Percentiles rank a stretch among this genome's conserved stretches.
Evolutionary conservation across 2,329 filamentous ascomycete genomes (phyloP).

Genomic region (Alternaria atra): DNA sequence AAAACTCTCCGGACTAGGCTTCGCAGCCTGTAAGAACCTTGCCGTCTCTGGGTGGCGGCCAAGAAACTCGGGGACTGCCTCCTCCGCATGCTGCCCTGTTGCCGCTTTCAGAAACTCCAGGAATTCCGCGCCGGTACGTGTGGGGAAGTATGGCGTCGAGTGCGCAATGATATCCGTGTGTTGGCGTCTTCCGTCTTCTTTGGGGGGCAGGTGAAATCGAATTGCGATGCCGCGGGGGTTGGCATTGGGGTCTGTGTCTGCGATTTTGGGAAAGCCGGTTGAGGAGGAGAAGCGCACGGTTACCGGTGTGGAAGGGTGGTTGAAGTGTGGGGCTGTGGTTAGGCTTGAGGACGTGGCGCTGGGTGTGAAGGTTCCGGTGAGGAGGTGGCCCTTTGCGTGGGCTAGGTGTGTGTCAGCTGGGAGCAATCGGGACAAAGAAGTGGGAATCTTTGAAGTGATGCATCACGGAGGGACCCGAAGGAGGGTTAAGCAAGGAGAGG

Average conservation of each 20-base stretch:
- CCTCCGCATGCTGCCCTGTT: conserved; percentile 41
- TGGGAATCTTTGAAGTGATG: background rate
- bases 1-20: conserved; percentile 61
- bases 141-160: conserved; percentile 63
- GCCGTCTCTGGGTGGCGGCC: conserved; percentile 57
- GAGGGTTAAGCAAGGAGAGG: conserved; percentile 1
- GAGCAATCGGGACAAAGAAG: background rate
- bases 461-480: background rate
- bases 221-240: conserved; percentile 59
- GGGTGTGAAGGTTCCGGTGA: conserved; percentile 64
- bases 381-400: conserved; percentile 64
- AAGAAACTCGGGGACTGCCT: conserved; percentile 55
- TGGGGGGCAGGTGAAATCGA: conserved; percentile 59
- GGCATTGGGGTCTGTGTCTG: conserved; percentile 59
- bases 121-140: conserved; percentile 62
- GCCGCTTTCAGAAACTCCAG: conserved; percentile 58
- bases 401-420: conserved; percentile 46
- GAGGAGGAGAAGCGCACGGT: conserved; percentile 62
- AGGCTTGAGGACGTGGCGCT: conserved; percentile 56
- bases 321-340: conserved; percentile 61
- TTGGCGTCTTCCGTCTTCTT: conserved; percentile 48
- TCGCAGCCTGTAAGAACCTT: conserved; percentile 60
- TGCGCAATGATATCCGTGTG: conserved; percentile 68
- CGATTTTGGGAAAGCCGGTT: conserved; percentile 61
- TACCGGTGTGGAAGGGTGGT: conserved; percentile 55